Evolutionary conservation across 2,329 filamentous ascomycete species (phyloP).

Genomic region (Exophiala calicioides): DNA sequence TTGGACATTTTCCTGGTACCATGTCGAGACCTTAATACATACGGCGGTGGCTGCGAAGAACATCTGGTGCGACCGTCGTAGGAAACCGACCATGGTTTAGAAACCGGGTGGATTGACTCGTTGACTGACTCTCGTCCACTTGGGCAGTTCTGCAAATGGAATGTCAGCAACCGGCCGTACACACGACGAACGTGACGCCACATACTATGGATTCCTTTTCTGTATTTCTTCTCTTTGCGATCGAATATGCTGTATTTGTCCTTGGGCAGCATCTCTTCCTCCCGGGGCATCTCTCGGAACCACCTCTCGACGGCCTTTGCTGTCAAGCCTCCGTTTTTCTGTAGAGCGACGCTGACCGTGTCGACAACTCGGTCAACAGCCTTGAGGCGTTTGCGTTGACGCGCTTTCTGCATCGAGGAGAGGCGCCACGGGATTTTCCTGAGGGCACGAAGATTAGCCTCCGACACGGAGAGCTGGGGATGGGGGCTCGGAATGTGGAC

Average conservation of each 20-base stretch:
- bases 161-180: constrained; percentile 11
- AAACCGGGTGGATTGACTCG: constrained; percentile 93
- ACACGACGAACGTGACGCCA: constrained; percentile 32
- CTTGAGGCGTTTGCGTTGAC: constrained; percentile 79
- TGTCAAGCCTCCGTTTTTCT: constrained; percentile 68
- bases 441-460: constrained; percentile 10
- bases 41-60: no score
- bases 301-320: constrained; percentile 80
- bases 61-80: no score
- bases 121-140: constrained; percentile 96
- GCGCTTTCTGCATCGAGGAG: constrained; percentile 84
- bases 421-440: constrained; percentile 98
- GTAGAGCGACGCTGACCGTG: constrained; percentile 75
- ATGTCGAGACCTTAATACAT: no score
- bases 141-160: constrained; percentile 65
- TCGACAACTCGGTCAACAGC: constrained; percentile 86
- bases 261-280: constrained; percentile 90
- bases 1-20: no score
- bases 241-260: constrained; percentile 99
- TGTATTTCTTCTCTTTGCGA: constrained; percentile 89
- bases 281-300: constrained; percentile 94
- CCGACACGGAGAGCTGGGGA: not conserved
- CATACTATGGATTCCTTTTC: constrained; percentile 97
- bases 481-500: no score
- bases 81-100: constrained; percentile 44